phyloP scores from a whole-genome alignment of 2,329 filamentous ascomycete genomes.

The Colletotrichum cereale region DNA sequence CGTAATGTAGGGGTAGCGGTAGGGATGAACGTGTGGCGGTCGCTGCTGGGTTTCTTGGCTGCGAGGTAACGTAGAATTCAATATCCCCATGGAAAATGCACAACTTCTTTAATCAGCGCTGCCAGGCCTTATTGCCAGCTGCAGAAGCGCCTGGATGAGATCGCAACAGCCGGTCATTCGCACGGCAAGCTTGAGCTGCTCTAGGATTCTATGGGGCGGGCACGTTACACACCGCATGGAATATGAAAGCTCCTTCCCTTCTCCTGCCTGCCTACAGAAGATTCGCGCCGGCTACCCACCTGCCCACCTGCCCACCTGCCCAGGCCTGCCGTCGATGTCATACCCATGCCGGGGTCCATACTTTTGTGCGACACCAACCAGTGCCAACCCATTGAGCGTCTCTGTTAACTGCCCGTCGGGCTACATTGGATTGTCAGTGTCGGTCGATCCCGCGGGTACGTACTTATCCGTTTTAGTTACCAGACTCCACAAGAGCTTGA shows the following conservation, averaged over 20 bases:
- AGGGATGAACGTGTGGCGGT: conserved; percentile 19
- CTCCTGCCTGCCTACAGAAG: too few species aligned
- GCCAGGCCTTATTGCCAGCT: conserved; percentile 21
- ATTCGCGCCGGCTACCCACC: too few species aligned
- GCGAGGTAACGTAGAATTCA: not conserved
- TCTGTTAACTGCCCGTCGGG: not conserved
- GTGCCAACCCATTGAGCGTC: not conserved
- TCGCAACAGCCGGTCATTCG: conserved; percentile 19
- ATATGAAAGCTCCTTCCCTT: conserved; percentile 25
- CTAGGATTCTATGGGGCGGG: conserved; percentile 13
- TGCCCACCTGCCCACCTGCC: too few species aligned
- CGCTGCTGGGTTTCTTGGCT: not conserved
- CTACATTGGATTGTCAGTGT: not conserved
- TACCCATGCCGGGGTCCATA: conserved; percentile 7
- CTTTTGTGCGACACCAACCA: not conserved
- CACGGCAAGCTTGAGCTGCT: conserved; percentile 9
- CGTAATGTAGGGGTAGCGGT: conserved; percentile 10
- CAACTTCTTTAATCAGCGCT: conserved; percentile 1
- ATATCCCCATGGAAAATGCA: not conserved
- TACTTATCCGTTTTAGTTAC: conserved; percentile 15
- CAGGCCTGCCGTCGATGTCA: conserved; percentile 20
- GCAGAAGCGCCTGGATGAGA: conserved; percentile 20
- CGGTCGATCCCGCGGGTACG: not conserved
- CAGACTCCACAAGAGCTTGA: not conserved
- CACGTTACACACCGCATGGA: conserved; percentile 8